A percentile compares a stretch with the other conserved stretches of the same genome.
phyloP scores from a whole-genome alignment of 305 asterid genomes.

The Stenogyne calaminthoides region DNA sequence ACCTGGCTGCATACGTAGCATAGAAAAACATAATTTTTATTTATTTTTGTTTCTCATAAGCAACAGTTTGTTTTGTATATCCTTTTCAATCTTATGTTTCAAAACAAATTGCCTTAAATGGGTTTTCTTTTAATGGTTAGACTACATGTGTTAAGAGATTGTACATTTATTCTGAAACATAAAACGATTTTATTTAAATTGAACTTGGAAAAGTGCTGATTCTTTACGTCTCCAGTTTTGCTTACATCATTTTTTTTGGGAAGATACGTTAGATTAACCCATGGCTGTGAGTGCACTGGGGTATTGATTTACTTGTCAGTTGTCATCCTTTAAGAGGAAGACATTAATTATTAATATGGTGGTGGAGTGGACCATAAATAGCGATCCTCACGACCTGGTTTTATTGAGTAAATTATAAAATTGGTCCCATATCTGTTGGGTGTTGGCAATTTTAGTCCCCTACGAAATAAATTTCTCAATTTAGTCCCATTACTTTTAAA shows the following conservation, averaged over 20 bases:
- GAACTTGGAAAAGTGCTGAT: conserved; percentile 21
- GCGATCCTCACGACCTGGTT: not conserved
- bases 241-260: conserved; percentile 5
- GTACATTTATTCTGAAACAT: not conserved
- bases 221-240: conserved; percentile 8
- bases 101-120: not conserved
- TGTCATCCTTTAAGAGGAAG: conserved; percentile 4
- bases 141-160: conserved; percentile 1
- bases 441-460: too few relatives aligned
- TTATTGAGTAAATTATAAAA: too few relatives aligned
- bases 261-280: conserved; percentile 9
- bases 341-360: not conserved
- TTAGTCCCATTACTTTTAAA: too few relatives aligned
- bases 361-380: not conserved
- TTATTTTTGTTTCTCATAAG: not conserved
- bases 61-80: not conserved
- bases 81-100: not conserved
- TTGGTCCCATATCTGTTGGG: too few relatives aligned
- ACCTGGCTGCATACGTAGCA: not conserved
- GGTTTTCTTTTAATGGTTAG: not conserved
- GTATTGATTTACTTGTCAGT: conserved; percentile 7
- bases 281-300: conserved; percentile 11
- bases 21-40: not conserved
- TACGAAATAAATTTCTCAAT: too few relatives aligned
- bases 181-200: conserved; percentile 9